Conservation (phyloP, 2,329 filamentous ascomycete genomes). For the Penicillium sp. region DNA sequence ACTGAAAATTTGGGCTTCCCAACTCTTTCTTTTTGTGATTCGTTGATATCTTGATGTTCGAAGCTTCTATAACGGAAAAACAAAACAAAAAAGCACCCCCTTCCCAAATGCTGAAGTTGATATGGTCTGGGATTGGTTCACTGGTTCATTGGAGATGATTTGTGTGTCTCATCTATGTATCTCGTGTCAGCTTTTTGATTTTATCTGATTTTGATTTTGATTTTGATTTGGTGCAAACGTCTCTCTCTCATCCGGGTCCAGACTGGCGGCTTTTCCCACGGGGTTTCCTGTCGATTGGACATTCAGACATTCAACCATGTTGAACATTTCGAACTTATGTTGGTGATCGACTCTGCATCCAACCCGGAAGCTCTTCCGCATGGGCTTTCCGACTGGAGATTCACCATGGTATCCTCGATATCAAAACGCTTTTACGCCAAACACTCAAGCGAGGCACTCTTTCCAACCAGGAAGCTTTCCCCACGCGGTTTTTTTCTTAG, state of each 20-base stretch:
- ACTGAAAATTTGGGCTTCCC: neutral
- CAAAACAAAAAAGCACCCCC: neutral
- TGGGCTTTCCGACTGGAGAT: neutral
- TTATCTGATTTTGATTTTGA: neutral
- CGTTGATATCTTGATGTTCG: neutral
- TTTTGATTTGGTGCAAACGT: neutral
- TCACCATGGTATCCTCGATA: neutral
- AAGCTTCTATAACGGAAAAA: neutral
- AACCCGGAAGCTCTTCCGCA: neutral
- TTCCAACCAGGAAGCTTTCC: neutral
- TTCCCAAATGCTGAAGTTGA: neutral
- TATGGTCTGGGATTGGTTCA: neutral
- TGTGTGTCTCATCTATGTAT: neutral
- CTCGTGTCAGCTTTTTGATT: neutral
- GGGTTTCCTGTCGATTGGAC: neutral
- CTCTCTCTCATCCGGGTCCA: constrained; percentile 2
- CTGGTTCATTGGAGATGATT: neutral
- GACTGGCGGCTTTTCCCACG: neutral
- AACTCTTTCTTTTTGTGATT: too few species aligned
- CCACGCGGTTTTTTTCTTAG: neutral
- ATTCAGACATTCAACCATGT: neutral
- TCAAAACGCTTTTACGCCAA: neutral
- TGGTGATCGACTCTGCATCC: neutral
- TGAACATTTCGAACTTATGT: neutral
- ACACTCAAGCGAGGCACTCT: neutral